Base-by-base conservation (phyloP, 495 filamentous ascomycete species). In the Hyaloscypha variabilis region DNA sequence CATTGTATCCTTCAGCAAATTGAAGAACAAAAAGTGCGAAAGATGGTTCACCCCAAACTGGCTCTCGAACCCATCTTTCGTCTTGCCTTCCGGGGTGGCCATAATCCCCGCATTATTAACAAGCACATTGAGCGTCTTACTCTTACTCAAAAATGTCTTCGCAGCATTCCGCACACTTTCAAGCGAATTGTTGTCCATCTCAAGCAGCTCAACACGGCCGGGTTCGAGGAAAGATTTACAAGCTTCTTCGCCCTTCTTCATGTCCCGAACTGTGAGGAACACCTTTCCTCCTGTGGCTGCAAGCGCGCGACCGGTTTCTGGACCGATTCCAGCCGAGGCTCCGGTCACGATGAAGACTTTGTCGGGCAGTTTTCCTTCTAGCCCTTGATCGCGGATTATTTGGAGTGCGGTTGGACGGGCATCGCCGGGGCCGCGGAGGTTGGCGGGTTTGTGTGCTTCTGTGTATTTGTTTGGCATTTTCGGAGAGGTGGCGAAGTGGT, bases 21-120 rank as follows among this genome's bases (percentile, higher is more conserved):
- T 82, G 21, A 85, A 87, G 30, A 93, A 77, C 13, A 91, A 78
- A 46, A 85, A 85, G 68, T 91, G 88, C 14, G 86, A 88, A 62
- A 92, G 73, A 72, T 93, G 84, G 69, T 92, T 92, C 3, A 85
- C 87, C 25, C 85, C 88, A 66, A 91, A 86, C 59, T 90, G 86
- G 49, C 86, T 77, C 70, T 92, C 89, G 70, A 86, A 88, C 26
- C 88, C 87, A 23, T 91, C 86, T n/a, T 77, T 71, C 5, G 87
- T 87, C 2, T 67, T 72, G 0, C 71, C 64, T 3, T 69, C 73
- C 0, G 83, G 78, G 6, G 78, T 64, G 0, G 76, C 83, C 83
- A 88, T 85, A 55, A 85, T 78, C 28, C 87, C 85, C 1, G 87
- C 87, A 64, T 89, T 90, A 71, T 83, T 80, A 39, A 88, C 76